Evolutionary conservation across 2,329 filamentous ascomycete genomes (phyloP).

Genomic region (Xylaria multiplex): DNA sequence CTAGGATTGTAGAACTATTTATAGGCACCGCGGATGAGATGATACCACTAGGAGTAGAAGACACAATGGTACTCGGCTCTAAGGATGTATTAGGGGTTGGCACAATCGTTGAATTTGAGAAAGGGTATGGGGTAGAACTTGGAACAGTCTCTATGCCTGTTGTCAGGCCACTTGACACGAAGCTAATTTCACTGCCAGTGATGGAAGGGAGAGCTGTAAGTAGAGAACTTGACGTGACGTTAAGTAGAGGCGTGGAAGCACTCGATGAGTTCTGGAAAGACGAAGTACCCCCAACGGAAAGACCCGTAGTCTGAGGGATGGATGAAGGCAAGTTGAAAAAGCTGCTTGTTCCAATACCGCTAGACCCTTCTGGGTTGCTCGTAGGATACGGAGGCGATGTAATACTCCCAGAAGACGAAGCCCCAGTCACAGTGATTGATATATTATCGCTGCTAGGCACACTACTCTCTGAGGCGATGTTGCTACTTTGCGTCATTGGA

Average conservation of each 20-base stretch:
- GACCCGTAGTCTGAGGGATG: conserved; percentile 1
- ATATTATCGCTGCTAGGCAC: background rate
- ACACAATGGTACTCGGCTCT: background rate
- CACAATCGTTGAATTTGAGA: conserved; percentile 19
- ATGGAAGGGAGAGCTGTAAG: background rate
- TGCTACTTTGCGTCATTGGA: conserved; percentile 8
- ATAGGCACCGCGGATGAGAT: background rate
- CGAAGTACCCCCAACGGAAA: background rate
- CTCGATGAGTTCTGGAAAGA: conserved; percentile 1
- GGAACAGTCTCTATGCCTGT: conserved; percentile 9
- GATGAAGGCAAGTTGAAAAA: conserved; percentile 1
- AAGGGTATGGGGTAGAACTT: conserved; percentile 2
- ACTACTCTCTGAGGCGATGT: background rate
- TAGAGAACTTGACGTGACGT: conserved; percentile 10
- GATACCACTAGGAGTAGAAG: conserved; percentile 1
- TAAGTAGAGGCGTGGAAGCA: background rate
- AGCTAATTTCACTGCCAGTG: background rate
- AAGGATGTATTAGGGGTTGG: conserved; percentile 2
- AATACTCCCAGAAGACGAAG: conserved; percentile 12
- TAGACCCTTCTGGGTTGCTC: conserved; percentile 6
- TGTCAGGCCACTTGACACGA: background rate
- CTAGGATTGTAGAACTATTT: conserved; percentile 15
- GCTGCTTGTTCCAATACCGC: conserved; percentile 6
- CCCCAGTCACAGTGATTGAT: conserved; percentile 11
- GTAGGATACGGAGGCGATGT: conserved; percentile 7